A percentile compares a stretch with the other conserved stretches of the same genome.
These are phyloP conservation scores for Solanum lignicaule DNA, from an alignment of 257 asterid genomes.

Conservation along the genomic window DNA sequence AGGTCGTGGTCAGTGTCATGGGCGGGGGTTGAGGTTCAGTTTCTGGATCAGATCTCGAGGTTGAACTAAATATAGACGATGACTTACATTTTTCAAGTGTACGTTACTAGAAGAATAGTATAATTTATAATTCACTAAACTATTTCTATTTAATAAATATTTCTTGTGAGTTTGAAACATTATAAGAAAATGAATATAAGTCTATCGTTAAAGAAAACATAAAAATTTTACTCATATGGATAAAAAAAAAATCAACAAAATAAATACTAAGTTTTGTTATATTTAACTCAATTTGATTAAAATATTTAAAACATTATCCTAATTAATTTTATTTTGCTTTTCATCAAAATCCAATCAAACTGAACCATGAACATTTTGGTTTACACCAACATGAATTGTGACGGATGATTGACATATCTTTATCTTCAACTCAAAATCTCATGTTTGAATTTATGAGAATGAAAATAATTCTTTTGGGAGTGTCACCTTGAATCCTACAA, in stretches of 20 bases:
- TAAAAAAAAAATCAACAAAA: too few species aligned
- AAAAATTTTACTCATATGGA: neutral
- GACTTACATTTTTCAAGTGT: too few species aligned
- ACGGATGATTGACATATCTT: too few species aligned
- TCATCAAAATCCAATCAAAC: too few species aligned
- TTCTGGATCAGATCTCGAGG: neutral
- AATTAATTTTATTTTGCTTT: neutral
- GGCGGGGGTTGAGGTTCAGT: neutral
- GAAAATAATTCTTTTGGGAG: too few species aligned
- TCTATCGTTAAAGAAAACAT: neutral
- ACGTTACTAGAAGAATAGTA: too few species aligned
- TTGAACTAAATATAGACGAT: too few species aligned
- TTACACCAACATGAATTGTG: neutral
- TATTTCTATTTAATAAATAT: too few species aligned
- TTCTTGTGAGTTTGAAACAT: neutral
- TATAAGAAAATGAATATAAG: neutral
- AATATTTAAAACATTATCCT: neutral
- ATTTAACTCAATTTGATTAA: neutral
- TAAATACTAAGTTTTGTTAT: neutral
- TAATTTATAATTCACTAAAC: too few species aligned
- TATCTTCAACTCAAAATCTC: too few species aligned
- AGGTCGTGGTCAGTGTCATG: neutral
- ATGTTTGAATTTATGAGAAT: neutral
- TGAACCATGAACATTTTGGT: neutral
- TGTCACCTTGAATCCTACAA: too few species aligned